phyloP scores from a whole-genome alignment of 495 filamentous ascomycete genomes.

The Terfezia boudieri region DNA sequence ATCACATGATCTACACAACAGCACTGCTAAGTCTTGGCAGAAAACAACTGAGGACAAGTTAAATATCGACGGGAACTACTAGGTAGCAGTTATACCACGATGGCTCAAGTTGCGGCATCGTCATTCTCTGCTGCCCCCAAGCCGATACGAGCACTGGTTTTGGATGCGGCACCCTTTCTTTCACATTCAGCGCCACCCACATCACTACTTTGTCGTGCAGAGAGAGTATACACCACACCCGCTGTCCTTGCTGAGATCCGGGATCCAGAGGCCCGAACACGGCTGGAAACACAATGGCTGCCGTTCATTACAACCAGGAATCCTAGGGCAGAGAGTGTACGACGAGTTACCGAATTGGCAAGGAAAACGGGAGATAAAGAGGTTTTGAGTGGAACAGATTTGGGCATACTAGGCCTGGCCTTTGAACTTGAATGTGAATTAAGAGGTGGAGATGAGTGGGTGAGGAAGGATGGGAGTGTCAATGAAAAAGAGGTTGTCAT shows the following conservation, averaged over 20 bases:
- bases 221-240: slow-evolving; percentile 64
- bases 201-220: slow-evolving; percentile 41
- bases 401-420: slow-evolving; percentile 68
- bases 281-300: slow-evolving; percentile 57
- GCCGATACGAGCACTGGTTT: slow-evolving; percentile 56
- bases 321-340: slow-evolving; percentile 52
- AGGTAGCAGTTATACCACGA: too few relatives aligned
- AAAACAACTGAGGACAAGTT: too few relatives aligned
- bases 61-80: too few relatives aligned
- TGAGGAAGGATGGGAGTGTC: slow-evolving; percentile 3
- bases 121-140: slow-evolving; percentile 24
- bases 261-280: slow-evolving; percentile 56
- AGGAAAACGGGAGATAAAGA: slow-evolving; percentile 72
- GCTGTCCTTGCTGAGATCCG: slow-evolving; percentile 72
- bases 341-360: slow-evolving; percentile 63
- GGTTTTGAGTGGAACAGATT: slow-evolving; percentile 68
- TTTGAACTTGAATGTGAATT: slow-evolving; percentile 41
- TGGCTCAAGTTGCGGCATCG: too few relatives aligned
- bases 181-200: slow-evolving; percentile 27
- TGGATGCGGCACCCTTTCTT: slow-evolving; percentile 82
- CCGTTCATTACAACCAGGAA: slow-evolving; percentile 63
- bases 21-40: too few relatives aligned
- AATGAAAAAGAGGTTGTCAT: background rate
- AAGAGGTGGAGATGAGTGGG: background rate
- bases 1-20: too few relatives aligned